Evolutionary conservation across 2,329 filamentous ascomycete species (phyloP), one percentile per base, ranked within the genome.

Genomic region (Immersiporthe knoxdaviesiana): DNA sequence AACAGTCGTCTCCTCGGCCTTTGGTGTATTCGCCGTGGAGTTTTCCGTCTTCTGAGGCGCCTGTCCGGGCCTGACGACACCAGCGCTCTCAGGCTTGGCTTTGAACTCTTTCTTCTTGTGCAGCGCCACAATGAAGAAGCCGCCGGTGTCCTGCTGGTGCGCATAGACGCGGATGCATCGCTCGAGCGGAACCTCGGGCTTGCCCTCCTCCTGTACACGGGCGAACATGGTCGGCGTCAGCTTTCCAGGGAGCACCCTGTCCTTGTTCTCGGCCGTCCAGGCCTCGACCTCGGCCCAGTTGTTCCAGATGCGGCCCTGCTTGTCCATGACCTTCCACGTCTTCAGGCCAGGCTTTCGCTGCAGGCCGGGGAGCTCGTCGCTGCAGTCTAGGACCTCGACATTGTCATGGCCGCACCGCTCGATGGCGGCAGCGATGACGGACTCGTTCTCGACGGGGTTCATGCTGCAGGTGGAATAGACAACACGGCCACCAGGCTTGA

Each of bases 391-490:
- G 59, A 99, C 90, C 73, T 91, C 87, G 63, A 99, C 91, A 77
- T 94, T 96, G 18, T 87, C 85, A 4, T 88, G 81, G 72, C 96
- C 96, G 76, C 94, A 98, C 68, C 94, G 88, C 74, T 94, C 91
- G 74, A 99, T 94, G 14, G 96, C 96, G 35, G 91, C 91, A 0
- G 92, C 90, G 70, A 99, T 84, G 21, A 98, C 94, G 8, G 96
- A 91, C 81, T 99, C 96, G 76, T 99, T 97, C 83, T 99, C 96
- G 37, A 98, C 89, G 0, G 96, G 96, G 81, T 99, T 99, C 92
- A 99, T 93, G 80, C 94, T 97, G 85, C 96, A 99, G 27, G 96
- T 99, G 3, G 95, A 98, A 83, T 98, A 99, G 65, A 99, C 95
- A 37, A 98, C 92, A 72, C 94, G 89, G 65, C 96, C 96, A 54